Percentiles rank a stretch among this genome's conserved stretches.
Evolutionary conservation across 2,329 filamentous ascomycete species (phyloP).

Genomic region (Zymoseptoria tritici): DNA sequence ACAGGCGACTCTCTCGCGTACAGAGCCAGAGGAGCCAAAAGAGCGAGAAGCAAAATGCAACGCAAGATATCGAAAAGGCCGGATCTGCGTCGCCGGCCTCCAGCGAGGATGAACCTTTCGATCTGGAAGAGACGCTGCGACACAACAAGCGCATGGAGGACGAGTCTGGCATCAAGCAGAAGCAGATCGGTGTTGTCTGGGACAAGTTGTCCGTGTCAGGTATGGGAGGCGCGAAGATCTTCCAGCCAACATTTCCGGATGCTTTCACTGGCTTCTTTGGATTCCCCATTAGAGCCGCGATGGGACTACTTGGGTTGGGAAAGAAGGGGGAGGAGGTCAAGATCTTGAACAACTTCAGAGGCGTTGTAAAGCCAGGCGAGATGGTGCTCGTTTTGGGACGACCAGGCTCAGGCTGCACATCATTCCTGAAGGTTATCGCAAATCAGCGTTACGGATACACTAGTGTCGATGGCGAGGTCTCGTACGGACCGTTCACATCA

Average conservation of each 20-base stretch:
- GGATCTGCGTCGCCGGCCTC: constrained; percentile 31
- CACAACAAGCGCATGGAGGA: constrained; percentile 64
- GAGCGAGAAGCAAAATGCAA: constrained; percentile 34
- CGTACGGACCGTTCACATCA: constrained; percentile 58
- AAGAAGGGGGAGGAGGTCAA: constrained; percentile 64
- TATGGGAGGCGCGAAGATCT: constrained; percentile 52
- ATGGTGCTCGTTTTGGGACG: constrained; percentile 79
- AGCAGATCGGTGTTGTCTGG: constrained; percentile 63
- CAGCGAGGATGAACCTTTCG: constrained; percentile 54
- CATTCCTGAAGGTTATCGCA: constrained; percentile 47
- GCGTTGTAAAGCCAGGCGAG: constrained; percentile 65
- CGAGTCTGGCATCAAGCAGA: constrained; percentile 68
- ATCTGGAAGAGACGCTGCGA: constrained; percentile 66
- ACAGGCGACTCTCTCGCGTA: constrained; percentile 35
- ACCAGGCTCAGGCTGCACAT: constrained; percentile 56
- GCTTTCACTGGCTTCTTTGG: constrained; percentile 63
- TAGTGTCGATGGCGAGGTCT: constrained; percentile 61
- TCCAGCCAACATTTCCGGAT: constrained; percentile 55
- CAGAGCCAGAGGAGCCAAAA: constrained; percentile 32
- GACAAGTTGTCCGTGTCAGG: constrained; percentile 57
- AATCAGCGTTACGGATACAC: constrained; percentile 54
- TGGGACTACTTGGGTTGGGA: constrained; percentile 56
- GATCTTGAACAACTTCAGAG: constrained; percentile 64
- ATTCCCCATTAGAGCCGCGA: constrained; percentile 55
- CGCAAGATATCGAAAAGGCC: constrained; percentile 54